These are phyloP conservation scores for Fusarium clavum DNA, from an alignment of 2,329 filamentous ascomycete species.

Conservation along the genomic window DNA sequence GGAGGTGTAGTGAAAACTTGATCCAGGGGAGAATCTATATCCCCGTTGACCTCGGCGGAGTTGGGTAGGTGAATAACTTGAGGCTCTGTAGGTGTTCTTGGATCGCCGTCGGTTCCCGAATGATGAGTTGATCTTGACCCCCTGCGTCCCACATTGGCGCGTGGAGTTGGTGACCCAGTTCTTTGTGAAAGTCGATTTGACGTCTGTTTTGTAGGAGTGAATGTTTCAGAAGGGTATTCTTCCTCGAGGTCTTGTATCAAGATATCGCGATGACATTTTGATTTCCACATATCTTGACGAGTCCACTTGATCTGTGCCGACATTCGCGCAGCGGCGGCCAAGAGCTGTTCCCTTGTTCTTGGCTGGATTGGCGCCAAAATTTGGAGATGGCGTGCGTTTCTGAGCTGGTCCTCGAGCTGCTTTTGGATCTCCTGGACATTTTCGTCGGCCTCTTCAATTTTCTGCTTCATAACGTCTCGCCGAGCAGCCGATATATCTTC, in stretches of 20 bases:
- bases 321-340: constrained; percentile 85
- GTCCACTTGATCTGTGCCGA: constrained; percentile 93
- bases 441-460: constrained; percentile 85
- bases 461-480: constrained; percentile 82
- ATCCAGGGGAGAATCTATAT: constrained; percentile 45
- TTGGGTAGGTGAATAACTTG: constrained; percentile 35
- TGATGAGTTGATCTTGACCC: constrained; percentile 48
- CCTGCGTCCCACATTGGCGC: constrained; percentile 36
- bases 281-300: constrained; percentile 92
- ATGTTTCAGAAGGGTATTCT: constrained; percentile 59
- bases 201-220: constrained; percentile 46
- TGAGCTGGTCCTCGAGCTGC: constrained; percentile 82
- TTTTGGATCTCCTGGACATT: constrained; percentile 79
- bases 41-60: constrained; percentile 29
- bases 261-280: constrained; percentile 91
- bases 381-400: constrained; percentile 90
- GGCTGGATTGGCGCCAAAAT: constrained; percentile 90
- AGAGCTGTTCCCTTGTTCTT: constrained; percentile 87
- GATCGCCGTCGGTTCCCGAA: constrained; percentile 41
- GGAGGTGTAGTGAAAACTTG: constrained; percentile 49
- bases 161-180: constrained; percentile 46
- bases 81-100: constrained; percentile 46
- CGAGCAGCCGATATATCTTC: constrained; percentile 87
- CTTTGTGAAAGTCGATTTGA: constrained; percentile 38
- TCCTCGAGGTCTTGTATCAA: constrained; percentile 87